These are phyloP conservation scores for Zygnema cylindricum DNA, from an alignment of 139 green algal species.

Conservation along the genomic window DNA sequence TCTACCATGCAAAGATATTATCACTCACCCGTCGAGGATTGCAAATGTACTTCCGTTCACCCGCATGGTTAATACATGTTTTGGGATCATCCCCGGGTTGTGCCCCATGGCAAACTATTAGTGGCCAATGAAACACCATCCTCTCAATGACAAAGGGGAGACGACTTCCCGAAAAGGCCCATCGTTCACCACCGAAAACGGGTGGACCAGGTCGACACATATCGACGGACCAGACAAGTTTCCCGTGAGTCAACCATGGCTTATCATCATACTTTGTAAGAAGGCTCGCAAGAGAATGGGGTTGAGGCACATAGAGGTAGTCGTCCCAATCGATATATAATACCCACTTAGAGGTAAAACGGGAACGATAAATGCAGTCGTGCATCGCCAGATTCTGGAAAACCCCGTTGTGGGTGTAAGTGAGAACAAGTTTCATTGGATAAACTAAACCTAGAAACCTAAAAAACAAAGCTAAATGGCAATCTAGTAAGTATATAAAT, in stretches of 20 bases:
- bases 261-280: not conserved
- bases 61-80: not conserved
- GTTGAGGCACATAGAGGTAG: not conserved
- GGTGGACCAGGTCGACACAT: slow-evolving; percentile 11
- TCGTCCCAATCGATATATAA: not conserved
- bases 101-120: not conserved
- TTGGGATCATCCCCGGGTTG: not conserved
- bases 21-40: slow-evolving; percentile 12
- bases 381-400: slow-evolving; percentile 8
- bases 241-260: slow-evolving; percentile 10
- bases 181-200: not conserved
- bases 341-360: slow-evolving; percentile 21
- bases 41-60: slow-evolving; percentile 9
- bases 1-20: too few species aligned
- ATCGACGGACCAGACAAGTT: not conserved
- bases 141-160: slow-evolving; percentile 13
- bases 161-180: not conserved
- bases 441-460: too few species aligned
- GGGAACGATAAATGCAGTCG: slow-evolving; percentile 9
- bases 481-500: not conserved
- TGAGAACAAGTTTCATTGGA: too few species aligned
- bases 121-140: not conserved
- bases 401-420: too few species aligned
- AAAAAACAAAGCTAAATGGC: not conserved
- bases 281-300: not conserved